Conservation (phyloP, 805 yeast species). For the Spathaspora girioi region DNA sequence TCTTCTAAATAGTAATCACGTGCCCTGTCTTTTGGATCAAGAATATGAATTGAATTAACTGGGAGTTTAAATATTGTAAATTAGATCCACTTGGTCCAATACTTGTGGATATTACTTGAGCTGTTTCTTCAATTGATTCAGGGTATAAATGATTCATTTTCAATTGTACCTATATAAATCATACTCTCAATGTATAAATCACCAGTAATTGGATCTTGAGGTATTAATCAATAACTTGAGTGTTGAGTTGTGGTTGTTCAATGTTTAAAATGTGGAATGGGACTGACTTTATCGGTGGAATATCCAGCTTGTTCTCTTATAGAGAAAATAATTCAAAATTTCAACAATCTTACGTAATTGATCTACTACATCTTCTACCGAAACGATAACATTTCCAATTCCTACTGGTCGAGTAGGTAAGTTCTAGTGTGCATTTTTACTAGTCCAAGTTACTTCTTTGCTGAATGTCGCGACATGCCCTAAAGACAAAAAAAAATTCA, state of each 20-base stretch:
- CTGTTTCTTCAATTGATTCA: conserved; percentile 57
- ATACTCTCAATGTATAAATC: conserved; percentile 47
- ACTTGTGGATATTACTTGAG: conserved; percentile 51
- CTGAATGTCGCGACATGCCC: background rate
- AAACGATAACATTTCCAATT: too few relatives aligned
- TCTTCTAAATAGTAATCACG: conserved; percentile 36
- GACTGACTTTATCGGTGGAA: conserved; percentile 59
- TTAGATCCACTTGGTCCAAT: conserved; percentile 84
- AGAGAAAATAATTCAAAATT: too few relatives aligned
- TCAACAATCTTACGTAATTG: too few relatives aligned
- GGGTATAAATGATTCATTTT: conserved; percentile 84
- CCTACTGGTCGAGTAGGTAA: too few relatives aligned
- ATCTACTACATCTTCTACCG: too few relatives aligned
- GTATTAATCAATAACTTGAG: conserved; percentile 12
- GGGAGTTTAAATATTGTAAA: conserved; percentile 62
- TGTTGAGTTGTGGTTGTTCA: conserved; percentile 1
- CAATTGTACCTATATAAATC: conserved; percentile 81
- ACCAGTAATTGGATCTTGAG: conserved; percentile 23
- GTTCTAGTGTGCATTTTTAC: too few relatives aligned
- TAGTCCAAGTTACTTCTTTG: background rate
- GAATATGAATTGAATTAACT: conserved; percentile 38
- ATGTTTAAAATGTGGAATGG: conserved; percentile 50
- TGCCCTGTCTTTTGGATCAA: conserved; percentile 15
- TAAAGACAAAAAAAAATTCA: too few relatives aligned
- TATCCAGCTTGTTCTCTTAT: conserved; percentile 85